phyloP scores from a whole-genome alignment of 306 rosid genomes.

The Quercus mongolica region DNA sequence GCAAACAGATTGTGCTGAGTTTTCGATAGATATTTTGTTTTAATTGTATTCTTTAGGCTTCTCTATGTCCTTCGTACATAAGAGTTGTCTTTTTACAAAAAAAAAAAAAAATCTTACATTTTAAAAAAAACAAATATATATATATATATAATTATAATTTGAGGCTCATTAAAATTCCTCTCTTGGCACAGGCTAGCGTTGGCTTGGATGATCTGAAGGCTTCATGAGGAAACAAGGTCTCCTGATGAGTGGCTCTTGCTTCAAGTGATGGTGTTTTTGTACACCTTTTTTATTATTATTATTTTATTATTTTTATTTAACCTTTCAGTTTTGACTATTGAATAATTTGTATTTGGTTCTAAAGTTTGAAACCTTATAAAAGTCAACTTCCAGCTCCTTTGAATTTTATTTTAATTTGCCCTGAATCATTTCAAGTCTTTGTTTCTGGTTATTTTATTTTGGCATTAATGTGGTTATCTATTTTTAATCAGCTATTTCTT shows the following conservation, averaged over 20 bases:
- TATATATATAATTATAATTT: too few species aligned
- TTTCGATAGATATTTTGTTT: background rate
- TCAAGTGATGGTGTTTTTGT: background rate
- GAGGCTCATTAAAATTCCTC: constrained; percentile 2
- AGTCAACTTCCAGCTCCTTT: background rate
- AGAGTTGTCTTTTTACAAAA: too few species aligned
- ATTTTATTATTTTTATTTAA: too few species aligned
- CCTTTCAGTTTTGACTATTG: constrained; percentile 5
- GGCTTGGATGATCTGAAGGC: constrained; percentile 94
- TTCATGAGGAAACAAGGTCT: constrained; percentile 30
- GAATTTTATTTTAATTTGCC: background rate
- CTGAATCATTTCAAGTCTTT: too few species aligned
- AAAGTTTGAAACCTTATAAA: constrained; percentile 2
- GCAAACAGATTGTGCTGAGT: background rate
- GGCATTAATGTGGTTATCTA: background rate
- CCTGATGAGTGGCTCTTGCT: constrained; percentile 13
- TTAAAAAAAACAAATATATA: too few species aligned
- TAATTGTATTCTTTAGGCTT: background rate
- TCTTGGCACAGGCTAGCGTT: constrained; percentile 59
- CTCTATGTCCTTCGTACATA: too few species aligned
- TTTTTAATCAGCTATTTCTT: background rate
- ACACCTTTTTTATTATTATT: background rate
- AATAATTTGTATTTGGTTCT: constrained; percentile 5
- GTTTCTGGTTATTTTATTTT: too few species aligned
- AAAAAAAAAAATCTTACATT: too few species aligned